These are phyloP conservation scores for Ganoderma boninense DNA, from an alignment of 1,284 basidiomycete genomes.

Conservation along the genomic window DNA sequence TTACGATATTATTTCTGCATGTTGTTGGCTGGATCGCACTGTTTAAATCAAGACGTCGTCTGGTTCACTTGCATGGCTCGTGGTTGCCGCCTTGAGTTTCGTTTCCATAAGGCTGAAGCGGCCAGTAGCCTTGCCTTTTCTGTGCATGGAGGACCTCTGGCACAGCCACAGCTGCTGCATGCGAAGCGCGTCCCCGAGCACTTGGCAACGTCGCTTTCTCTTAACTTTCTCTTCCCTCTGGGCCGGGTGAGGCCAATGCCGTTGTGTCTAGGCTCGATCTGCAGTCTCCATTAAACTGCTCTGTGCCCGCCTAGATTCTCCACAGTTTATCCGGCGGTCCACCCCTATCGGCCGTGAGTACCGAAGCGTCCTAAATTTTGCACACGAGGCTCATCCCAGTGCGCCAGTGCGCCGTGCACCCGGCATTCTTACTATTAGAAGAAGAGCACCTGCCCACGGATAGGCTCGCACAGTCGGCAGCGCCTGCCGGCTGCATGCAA, in stretches of 20 bases:
- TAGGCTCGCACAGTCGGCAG: conserved; percentile 14
- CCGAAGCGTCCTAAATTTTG: neutral
- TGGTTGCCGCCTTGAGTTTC: neutral
- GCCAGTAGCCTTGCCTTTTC: too few relatives aligned
- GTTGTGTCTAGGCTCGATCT: too few relatives aligned
- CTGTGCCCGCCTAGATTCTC: neutral
- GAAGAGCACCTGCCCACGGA: conserved; percentile 1
- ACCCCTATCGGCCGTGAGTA: neutral
- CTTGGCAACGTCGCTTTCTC: too few relatives aligned
- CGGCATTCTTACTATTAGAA: neutral
- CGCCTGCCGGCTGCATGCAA: conserved; percentile 19
- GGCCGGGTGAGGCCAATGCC: too few relatives aligned
- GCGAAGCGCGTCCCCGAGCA: too few relatives aligned
- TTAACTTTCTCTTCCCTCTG: too few relatives aligned
- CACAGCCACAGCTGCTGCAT: too few relatives aligned
- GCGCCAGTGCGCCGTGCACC: neutral
- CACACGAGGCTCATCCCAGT: conserved; percentile 1
- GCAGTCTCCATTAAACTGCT: too few relatives aligned
- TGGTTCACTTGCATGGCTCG: neutral
- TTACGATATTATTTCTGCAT: neutral
- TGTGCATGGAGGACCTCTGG: too few relatives aligned
- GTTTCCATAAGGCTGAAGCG: too few relatives aligned
- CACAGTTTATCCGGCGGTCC: neutral
- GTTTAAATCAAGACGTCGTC: neutral
- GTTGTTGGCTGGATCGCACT: neutral